phyloP scores from a whole-genome alignment of 352 stramenopile genomes.

The Phytophthora syringae region DNA sequence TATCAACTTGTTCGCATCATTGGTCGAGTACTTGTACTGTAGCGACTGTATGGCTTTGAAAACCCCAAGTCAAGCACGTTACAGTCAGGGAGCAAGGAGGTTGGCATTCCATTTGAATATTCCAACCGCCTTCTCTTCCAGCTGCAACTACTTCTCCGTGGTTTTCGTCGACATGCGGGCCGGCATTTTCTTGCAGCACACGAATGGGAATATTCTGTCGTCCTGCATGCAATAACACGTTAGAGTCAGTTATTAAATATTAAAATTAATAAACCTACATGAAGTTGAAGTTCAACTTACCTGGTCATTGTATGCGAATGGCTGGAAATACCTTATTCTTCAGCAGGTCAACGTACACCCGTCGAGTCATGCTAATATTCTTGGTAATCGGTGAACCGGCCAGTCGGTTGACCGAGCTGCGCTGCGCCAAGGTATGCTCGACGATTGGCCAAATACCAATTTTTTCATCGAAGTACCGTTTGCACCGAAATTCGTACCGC shows the following conservation, averaged over 20 bases:
- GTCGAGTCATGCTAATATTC: too few relatives aligned
- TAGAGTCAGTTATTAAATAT: conserved; percentile 4
- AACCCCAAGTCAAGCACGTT: too few relatives aligned
- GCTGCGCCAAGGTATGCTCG: neutral
- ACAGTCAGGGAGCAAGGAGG: too few relatives aligned
- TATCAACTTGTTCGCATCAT: neutral
- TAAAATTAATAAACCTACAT: neutral
- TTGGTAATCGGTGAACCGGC: too few relatives aligned
- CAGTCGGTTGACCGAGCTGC: conserved; percentile 1
- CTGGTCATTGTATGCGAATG: conserved; percentile 4
- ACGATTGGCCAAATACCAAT: conserved; percentile 21
- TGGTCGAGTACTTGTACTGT: conserved; percentile 2
- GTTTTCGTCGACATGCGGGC: too few relatives aligned
- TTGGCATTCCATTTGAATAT: too few relatives aligned
- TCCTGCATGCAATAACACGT: neutral
- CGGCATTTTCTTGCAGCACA: conserved; percentile 19
- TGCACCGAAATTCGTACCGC: too few relatives aligned
- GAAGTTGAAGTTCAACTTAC: conserved; percentile 10
- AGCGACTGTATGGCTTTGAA: too few relatives aligned
- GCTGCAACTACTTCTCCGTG: too few relatives aligned
- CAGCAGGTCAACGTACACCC: too few relatives aligned
- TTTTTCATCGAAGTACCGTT: conserved; percentile 21
- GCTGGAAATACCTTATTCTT: too few relatives aligned
- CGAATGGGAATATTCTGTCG: conserved; percentile 2
- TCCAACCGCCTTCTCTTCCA: too few relatives aligned